phyloP scores from a whole-genome alignment of 306 rosid genomes.

The Lupinus albus region DNA sequence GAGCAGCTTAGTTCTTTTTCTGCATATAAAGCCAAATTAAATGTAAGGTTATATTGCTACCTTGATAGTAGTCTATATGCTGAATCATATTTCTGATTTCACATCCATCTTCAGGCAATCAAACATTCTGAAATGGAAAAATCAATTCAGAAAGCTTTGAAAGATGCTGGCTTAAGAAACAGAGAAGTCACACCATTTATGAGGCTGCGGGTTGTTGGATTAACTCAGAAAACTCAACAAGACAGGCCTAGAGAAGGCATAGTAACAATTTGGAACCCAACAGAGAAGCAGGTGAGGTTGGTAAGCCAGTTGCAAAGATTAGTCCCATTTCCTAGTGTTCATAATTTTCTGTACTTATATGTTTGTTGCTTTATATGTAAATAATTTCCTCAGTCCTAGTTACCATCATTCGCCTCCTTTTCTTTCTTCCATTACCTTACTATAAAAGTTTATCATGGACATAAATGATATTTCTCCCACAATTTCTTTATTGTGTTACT shows the following conservation, averaged over 20 bases:
- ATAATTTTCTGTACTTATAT: constrained; percentile 6
- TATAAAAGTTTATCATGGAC: constrained; percentile 17
- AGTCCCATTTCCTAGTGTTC: not conserved
- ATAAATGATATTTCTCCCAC: constrained; percentile 35
- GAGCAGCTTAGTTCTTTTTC: constrained; percentile 76
- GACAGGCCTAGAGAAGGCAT: constrained; percentile 69
- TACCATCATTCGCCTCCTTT: constrained; percentile 3
- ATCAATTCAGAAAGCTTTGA: constrained; percentile 71
- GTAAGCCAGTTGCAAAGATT: constrained; percentile 40
- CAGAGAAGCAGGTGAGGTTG: constrained; percentile 82
- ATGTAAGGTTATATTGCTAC: constrained; percentile 54
- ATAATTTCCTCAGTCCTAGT: constrained; percentile 4
- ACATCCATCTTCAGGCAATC: constrained; percentile 60
- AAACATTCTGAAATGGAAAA: constrained; percentile 72
- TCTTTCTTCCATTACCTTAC: constrained; percentile 10
- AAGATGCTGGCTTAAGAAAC: constrained; percentile 64
- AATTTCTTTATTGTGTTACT: constrained; percentile 33
- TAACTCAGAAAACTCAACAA: constrained; percentile 50
- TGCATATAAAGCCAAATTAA: constrained; percentile 68
- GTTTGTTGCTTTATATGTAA: constrained; percentile 2
- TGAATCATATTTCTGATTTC: constrained; percentile 41
- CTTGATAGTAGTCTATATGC: constrained; percentile 34
- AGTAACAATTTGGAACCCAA: constrained; percentile 88
- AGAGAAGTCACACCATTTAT: constrained; percentile 79
- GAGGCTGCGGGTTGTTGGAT: constrained; percentile 81